Evolutionary conservation across 176 grass and related monocot species (phyloP), one percentile per base, ranked within the genome.

Genomic region (Eragrostis nindensis): DNA sequence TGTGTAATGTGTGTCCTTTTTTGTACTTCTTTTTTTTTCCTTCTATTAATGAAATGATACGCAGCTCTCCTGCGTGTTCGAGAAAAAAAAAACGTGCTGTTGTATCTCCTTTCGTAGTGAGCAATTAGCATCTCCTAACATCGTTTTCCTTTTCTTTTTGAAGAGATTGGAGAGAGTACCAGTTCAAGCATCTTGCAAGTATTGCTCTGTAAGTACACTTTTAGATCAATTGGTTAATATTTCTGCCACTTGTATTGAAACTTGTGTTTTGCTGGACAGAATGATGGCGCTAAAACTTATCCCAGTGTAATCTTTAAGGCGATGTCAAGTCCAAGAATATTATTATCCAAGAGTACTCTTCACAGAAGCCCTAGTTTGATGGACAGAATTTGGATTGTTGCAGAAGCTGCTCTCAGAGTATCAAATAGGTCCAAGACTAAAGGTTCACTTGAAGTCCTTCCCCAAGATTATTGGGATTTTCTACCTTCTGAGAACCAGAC

Each of bases 401-500:
- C 92, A 80, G 92, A 98, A 93, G 85, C 85, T 87, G 67, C 62
- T 75, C 89, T 85, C 46, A 92, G 91, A 80, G n/a, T 89, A 43
- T 77, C 90, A 79, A 90, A 86, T 65, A 94, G 76, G 36, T 86
- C 70, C 39, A 88, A n/a, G n/a, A n/a, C n/a, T n/a, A n/a, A n/a
- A n/a, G n/a, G n/a, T n/a, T n/a, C 66, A 4, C 73, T 73, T 87
- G 88, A 98, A 62, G 79, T 72, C 25, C 83, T 98, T 61, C 88
- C 95, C 17, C 77, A 62, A 46, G 95, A 95, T 85, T 98, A 81
- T 91, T 98, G 95, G 95, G 86, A 91, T 76, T 93, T 98, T 79
- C 48, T 95, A 74, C 95, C 95, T 80, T 84, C 68, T 80, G 81
- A 89, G 71, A 64, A 90, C 50, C 86, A 87, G 44, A 84, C 65